Base-by-base conservation (phyloP, 2,329 filamentous ascomycete genomes). In the Hypoxylon sp. region DNA sequence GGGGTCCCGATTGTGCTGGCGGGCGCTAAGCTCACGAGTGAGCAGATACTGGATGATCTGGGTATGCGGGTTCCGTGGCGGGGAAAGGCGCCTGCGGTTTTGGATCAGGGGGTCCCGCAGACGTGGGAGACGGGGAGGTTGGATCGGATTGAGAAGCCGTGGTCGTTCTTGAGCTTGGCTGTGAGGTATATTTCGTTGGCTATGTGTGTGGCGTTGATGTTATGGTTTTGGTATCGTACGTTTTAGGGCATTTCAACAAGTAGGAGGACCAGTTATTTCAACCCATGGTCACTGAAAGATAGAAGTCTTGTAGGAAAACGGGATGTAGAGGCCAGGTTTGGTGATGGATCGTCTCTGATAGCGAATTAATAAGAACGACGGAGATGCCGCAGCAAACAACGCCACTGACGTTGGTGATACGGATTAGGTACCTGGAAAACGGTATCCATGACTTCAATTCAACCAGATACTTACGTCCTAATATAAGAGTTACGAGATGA, bases 1-100 rank as follows among this genome's bases (percentile, higher is more conserved):
- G 91, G 91, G 0, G 91, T 94, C 20, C 92, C 92, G 2, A 92
- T 94, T 62, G 89, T 90, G 27, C 80, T 93, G 8, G 91, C 91
- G 0, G 91, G 91, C 0, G 88, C 89, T 7, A 91, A 89, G 77
- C 84, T 93, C 63, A 83, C 82, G 10, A 73, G 80, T 0, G 82
- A 84, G 72, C 82, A 85, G 76, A 80, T 85, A 17, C 73, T 85
- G 25, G 75, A 71, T 5, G 81, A 82, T 56, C 58, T 77, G 17
- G 63, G 74, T 1, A 20, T 80, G 60, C 20, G 49, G 30, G 72
- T 77, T 7, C 76, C 78, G 5, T 82, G 80, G 80, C 33, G 64
- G 30, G 68, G 55, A 2, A 69, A 68, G 17, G 27, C 68, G 20
- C 8, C 14, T 1, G n/a, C 30, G 2, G 58, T 68, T n/a, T 17